A percentile compares a stretch with the other conserved stretches of the same genome.
Conservation (phyloP, 1,139 yeast species). For the Candida tetrigidarum region DNA sequence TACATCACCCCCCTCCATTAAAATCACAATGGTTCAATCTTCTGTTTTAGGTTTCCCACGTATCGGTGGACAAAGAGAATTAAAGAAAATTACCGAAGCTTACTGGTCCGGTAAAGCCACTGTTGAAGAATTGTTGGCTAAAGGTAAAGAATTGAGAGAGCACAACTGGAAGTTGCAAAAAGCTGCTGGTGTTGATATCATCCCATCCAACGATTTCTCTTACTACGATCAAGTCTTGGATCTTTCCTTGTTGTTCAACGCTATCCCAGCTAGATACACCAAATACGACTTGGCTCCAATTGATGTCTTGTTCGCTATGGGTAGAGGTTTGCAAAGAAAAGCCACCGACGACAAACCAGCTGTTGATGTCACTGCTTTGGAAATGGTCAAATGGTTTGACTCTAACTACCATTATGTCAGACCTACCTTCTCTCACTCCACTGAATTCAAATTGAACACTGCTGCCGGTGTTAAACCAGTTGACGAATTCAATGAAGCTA, state of each 20-base stretch:
- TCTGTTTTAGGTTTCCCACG: constrained; percentile 99
- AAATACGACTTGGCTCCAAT: constrained; percentile 87
- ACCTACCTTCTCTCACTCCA: constrained; percentile 97
- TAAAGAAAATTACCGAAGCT: constrained; percentile 97
- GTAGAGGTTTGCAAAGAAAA: constrained; percentile 99
- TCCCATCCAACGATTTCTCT: constrained; percentile 98
- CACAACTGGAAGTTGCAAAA: constrained; percentile 98
- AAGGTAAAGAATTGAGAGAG: constrained; percentile 95
- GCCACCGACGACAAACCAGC: constrained; percentile 87
- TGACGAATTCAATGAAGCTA: constrained; percentile 97
- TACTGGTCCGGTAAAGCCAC: constrained; percentile 97
- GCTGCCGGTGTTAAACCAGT: constrained; percentile 87
- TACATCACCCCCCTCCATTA: constrained; percentile 1
- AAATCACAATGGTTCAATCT: constrained; percentile 80
- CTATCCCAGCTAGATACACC: constrained; percentile 95
- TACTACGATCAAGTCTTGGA: constrained; percentile 98
- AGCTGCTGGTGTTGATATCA: constrained; percentile 96
- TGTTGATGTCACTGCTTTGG: constrained; percentile 98
- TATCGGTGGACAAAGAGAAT: constrained; percentile 98
- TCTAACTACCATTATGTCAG: constrained; percentile 99
- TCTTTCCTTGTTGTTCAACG: constrained; percentile 90
- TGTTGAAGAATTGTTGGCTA: constrained; percentile 85
- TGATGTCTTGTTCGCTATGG: constrained; percentile 98
- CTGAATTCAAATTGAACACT: constrained; percentile 88
- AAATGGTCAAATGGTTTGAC: constrained; percentile 99